These are phyloP conservation scores for Starmerella potacharoeniae DNA, from an alignment of 805 yeast species.

Conservation along the genomic window DNA sequence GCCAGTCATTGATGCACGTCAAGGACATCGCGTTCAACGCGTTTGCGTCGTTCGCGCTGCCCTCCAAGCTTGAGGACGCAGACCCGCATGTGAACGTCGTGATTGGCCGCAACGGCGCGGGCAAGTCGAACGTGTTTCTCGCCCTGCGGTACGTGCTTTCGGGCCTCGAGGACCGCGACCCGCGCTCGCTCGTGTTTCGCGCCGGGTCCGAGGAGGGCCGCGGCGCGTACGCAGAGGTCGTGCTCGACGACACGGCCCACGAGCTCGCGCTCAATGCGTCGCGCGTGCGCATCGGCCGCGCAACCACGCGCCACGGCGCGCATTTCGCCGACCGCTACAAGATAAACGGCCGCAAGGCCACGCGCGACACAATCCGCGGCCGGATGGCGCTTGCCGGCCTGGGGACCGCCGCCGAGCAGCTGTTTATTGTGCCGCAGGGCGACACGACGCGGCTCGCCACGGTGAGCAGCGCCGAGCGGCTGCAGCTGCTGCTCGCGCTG, in stretches of 20 bases:
- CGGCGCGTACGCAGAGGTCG: conserved; percentile 73
- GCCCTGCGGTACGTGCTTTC: conserved; percentile 87
- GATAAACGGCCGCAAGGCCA: conserved; percentile 65
- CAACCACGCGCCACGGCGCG: conserved; percentile 77
- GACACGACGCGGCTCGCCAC: conserved; percentile 77
- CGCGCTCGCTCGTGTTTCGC: conserved; percentile 28
- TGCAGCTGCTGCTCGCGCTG: conserved; percentile 72
- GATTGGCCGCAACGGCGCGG: conserved; percentile 39
- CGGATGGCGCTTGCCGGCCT: conserved; percentile 81
- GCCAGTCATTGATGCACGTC: conserved; percentile 13
- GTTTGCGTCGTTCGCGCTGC: conserved; percentile 81
- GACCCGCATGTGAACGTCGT: conserved; percentile 78
- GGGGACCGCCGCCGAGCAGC: conserved; percentile 76
- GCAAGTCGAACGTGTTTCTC: conserved; percentile 89
- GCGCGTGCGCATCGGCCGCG: conserved; percentile 68
- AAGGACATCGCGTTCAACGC: conserved; percentile 64
- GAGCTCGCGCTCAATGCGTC: conserved; percentile 59
- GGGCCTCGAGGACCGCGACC: conserved; percentile 50
- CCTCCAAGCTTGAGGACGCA: conserved; percentile 60
- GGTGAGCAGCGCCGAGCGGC: conserved; percentile 74
- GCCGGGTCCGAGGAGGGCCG: conserved; percentile 26
- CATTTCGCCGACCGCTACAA: conserved; percentile 46
- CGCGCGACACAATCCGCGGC: conserved; percentile 69
- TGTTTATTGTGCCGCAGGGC: conserved; percentile 96
- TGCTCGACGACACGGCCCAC: conserved; percentile 68